A percentile compares a stretch with the other conserved stretches of the same genome.
These are phyloP conservation scores for Cydonia oblonga DNA, from an alignment of 331 rosid genomes.

Conservation along the genomic window DNA sequence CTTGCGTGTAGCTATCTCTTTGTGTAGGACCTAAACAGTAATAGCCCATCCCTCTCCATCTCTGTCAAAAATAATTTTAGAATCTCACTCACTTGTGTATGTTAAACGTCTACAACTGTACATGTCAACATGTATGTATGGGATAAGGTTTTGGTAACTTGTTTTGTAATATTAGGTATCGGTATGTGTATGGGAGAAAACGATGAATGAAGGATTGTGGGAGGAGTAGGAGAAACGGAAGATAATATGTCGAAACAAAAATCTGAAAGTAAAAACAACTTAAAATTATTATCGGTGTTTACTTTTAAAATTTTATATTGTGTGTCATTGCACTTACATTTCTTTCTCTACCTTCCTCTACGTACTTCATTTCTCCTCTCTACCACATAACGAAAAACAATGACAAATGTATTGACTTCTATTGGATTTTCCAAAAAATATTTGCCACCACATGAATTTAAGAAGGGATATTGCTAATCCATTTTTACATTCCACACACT, in stretches of 20 bases:
- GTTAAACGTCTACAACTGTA: neutral
- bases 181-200: too few relatives aligned
- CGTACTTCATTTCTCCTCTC: neutral
- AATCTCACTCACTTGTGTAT: neutral
- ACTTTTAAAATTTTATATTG: too few relatives aligned
- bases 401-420: neutral
- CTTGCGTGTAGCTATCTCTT: neutral
- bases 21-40: neutral
- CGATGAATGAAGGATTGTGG: neutral
- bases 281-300: neutral
- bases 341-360: neutral
- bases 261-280: too few relatives aligned
- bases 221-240: neutral
- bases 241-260: too few relatives aligned
- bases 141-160: neutral
- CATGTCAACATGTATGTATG: neutral
- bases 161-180: neutral
- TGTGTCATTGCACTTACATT: neutral
- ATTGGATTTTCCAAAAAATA: too few relatives aligned
- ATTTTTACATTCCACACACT: too few relatives aligned
- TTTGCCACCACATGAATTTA: neutral
- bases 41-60: neutral
- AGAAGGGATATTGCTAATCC: too few relatives aligned
- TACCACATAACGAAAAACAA: neutral
- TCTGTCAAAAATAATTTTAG: constrained; percentile 1